A percentile compares a stretch with the other conserved stretches of the same genome.
Conservation (phyloP, 1,284 basidiomycete species). For the Retiboletus flavoniger region DNA sequence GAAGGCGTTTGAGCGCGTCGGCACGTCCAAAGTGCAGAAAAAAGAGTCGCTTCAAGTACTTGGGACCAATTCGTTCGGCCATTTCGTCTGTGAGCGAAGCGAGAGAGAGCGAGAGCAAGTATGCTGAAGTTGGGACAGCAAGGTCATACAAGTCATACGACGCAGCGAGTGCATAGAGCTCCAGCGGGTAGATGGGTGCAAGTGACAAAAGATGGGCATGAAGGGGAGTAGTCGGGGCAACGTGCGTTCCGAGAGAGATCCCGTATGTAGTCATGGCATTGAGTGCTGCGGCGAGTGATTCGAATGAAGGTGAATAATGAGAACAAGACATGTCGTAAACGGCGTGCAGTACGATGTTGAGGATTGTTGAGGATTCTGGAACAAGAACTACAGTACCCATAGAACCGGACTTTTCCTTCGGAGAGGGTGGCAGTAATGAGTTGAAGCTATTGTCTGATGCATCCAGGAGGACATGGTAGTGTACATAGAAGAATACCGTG, state of each 20-base stretch:
- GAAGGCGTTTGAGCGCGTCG: constrained; percentile 55
- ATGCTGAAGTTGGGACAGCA: constrained; percentile 57
- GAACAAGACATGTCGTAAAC: constrained; percentile 61
- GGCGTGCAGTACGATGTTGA: constrained; percentile 63
- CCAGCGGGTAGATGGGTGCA: constrained; percentile 55
- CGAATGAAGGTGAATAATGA: constrained; percentile 59
- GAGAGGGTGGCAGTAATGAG: constrained; percentile 41
- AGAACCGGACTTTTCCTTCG: constrained; percentile 33
- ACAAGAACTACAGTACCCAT: constrained; percentile 48
- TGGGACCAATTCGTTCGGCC: constrained; percentile 56
- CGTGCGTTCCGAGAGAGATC: constrained; percentile 41
- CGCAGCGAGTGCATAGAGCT: constrained; percentile 60
- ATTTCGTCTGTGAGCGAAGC: constrained; percentile 58
- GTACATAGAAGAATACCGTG: constrained; percentile 73
- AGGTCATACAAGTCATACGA: constrained; percentile 55
- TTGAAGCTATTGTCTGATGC: constrained; percentile 57
- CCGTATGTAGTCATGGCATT: constrained; percentile 51
- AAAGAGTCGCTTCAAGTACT: constrained; percentile 42
- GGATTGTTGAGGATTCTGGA: constrained; percentile 48
- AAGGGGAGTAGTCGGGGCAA: constrained; percentile 43
- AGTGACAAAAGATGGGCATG: constrained; percentile 50
- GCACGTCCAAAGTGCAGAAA: constrained; percentile 44
- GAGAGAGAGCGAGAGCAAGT: constrained; percentile 58
- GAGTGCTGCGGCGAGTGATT: constrained; percentile 48
- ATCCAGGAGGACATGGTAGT: constrained; percentile 47